Conservation (phyloP, 2,329 filamentous ascomycete genomes). For the Ceratocystis harringtonii region DNA sequence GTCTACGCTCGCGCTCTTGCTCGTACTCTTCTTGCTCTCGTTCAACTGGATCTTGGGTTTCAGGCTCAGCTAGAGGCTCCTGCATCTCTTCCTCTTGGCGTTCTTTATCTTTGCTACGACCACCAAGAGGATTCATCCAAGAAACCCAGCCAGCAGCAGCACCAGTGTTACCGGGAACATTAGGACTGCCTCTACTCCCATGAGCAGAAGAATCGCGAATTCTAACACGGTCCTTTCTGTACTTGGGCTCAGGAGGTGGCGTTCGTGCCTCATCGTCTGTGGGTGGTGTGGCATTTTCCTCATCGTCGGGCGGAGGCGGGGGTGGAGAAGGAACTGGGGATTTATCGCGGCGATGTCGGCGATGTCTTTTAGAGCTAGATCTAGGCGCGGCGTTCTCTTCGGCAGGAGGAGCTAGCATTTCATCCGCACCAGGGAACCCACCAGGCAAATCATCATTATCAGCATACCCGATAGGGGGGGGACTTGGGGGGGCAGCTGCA, state of each 20-base stretch:
- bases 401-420: neutral
- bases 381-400: conserved; percentile 28
- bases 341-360: conserved; percentile 9
- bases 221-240: conserved; percentile 62
- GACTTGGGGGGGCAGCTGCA: conserved; percentile 6
- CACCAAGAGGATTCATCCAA: conserved; percentile 26
- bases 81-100: conserved; percentile 34
- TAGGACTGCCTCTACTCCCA: conserved; percentile 5
- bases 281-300: conserved; percentile 23
- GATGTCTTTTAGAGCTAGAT: conserved; percentile 3
- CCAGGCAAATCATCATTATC: conserved; percentile 33
- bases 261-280: conserved; percentile 34
- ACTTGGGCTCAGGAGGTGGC: conserved; percentile 40
- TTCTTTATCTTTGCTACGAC: conserved; percentile 24
- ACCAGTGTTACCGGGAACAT: conserved; percentile 20
- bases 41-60: neutral
- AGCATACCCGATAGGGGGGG: conserved; percentile 13
- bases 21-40: conserved; percentile 39
- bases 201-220: conserved; percentile 46
- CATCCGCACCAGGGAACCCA: conserved; percentile 41
- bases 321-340: conserved; percentile 20
- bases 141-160: conserved; percentile 69
- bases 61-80: neutral
- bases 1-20: conserved; percentile 5
- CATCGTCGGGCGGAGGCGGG: conserved; percentile 26